These are phyloP conservation scores for Ganoderma leucocontextum DNA, from an alignment of 1,284 basidiomycete species.

Conservation along the genomic window DNA sequence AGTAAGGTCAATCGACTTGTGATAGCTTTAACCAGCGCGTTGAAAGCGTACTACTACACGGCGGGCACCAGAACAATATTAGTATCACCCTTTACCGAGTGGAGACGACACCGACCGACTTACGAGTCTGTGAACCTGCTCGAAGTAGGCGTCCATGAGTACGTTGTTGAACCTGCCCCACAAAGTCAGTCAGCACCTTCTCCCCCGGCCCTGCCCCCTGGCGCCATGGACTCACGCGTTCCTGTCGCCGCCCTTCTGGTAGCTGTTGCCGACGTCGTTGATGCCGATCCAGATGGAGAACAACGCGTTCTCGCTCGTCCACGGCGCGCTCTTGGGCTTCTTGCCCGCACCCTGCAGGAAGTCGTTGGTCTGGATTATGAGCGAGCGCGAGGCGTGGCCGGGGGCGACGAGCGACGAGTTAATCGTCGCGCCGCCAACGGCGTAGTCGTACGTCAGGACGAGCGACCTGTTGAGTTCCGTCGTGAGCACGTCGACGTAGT, in stretches of 20 bases:
- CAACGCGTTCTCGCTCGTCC: slow-evolving; percentile 59
- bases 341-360: slow-evolving; percentile 50
- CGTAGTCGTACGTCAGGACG: slow-evolving; percentile 66
- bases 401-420: slow-evolving; percentile 59
- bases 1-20: slow-evolving; percentile 18
- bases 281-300: slow-evolving; percentile 71
- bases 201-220: not conserved
- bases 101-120: slow-evolving; percentile 31
- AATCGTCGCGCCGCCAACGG: slow-evolving; percentile 68
- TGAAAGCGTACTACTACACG: too few relatives aligned
- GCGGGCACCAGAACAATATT: too few relatives aligned
- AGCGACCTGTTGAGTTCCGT: slow-evolving; percentile 59
- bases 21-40: not conserved
- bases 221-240: slow-evolving; percentile 50
- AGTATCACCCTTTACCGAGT: too few relatives aligned
- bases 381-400: slow-evolving; percentile 53
- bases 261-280: slow-evolving; percentile 68
- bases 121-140: slow-evolving; percentile 61
- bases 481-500: slow-evolving; percentile 64
- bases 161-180: slow-evolving; percentile 55
- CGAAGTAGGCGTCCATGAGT: slow-evolving; percentile 61
- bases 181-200: not conserved
- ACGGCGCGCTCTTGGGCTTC: slow-evolving; percentile 57
- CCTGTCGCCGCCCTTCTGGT: slow-evolving; percentile 53
- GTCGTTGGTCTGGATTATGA: slow-evolving; percentile 54